Base-by-base conservation (phyloP, 2,329 filamentous ascomycete species). In the Diaporthe sp. region DNA sequence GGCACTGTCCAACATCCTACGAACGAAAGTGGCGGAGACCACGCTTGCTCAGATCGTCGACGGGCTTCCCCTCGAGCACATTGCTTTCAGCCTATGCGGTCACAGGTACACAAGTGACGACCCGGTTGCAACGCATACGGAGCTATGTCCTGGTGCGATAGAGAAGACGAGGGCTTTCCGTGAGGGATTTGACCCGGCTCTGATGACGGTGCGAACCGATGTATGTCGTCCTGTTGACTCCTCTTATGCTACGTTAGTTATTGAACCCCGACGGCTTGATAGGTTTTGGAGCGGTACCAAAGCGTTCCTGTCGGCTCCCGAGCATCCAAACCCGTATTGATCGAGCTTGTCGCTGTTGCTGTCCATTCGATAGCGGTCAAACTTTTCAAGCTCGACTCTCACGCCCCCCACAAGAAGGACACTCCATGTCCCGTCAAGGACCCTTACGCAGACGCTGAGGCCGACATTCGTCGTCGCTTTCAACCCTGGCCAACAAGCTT, bases 401-500 rank as follows among this genome's bases (percentile, higher is more conserved):
- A 60, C 31, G 34, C 34, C 8, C 34, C 65, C 12, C 47, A 49
- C 13, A 39, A 37, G 28, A 70, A 37, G 34, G 65, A 70, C 13
- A 25, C 65, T 31, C 31, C 20, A 22, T 49, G 65, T 37, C 44
- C 42, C 28, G 25, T n/a, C 31, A 37, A 71, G 47, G 10, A 72
- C 65, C 9, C 79, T 80, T 2, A 83, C 31, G 34, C 34, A 31
- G 20, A 60, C 4, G 57, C 34, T 25, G 57, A 60, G 22, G 9
- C 20, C 4, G 20, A 60, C 31, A 4, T 60, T 39, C 57, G 57
- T 10, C 57, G 34, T 60, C 57, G 57, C 10, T 39, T 60, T n/a
- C 34, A 10, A 39, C 57, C 57, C 22, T 60, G 57, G 57, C 57
- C 57, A 60, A 82, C 0, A 74, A 82, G 3, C 82, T 85, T 71